Percentiles rank a stretch among this genome's conserved stretches.
phyloP scores from a whole-genome alignment of 805 yeast genomes.

The Candida ulmi region DNA sequence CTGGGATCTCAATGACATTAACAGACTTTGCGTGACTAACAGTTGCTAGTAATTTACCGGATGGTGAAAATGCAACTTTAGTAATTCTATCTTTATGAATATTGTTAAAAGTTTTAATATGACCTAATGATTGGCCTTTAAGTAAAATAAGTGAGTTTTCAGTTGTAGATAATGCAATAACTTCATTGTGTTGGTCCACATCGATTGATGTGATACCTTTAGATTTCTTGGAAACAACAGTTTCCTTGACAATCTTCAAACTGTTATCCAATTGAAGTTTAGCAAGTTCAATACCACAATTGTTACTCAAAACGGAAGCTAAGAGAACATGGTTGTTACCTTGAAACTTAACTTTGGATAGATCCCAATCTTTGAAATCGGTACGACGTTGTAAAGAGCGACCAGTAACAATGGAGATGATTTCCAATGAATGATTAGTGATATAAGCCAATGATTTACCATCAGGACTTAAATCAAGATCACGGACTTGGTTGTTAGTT shows the following conservation, averaged over 20 bases:
- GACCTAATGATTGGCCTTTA: constrained; percentile 43
- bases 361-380: constrained; percentile 26
- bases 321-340: constrained; percentile 16
- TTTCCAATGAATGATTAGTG: constrained; percentile 48
- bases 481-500: constrained; percentile 54
- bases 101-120: constrained; percentile 44
- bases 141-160: constrained; percentile 53
- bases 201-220: constrained; percentile 45
- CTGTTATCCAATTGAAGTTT: constrained; percentile 14
- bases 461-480: constrained; percentile 64
- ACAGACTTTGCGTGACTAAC: constrained; percentile 74
- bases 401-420: constrained; percentile 37
- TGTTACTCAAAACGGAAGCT: constrained; percentile 7
- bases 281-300: constrained; percentile 12
- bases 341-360: constrained; percentile 32
- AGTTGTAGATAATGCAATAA: constrained; percentile 38
- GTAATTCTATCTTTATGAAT: constrained; percentile 75
- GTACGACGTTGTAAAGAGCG: constrained; percentile 27
- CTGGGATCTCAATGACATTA: constrained; percentile 57
- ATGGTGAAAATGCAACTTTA: constrained; percentile 59
- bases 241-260: constrained; percentile 12
- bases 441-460: constrained; percentile 64
- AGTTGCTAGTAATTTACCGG: constrained; percentile 64
- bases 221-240: constrained; percentile 16
- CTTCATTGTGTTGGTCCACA: constrained; percentile 27